These are phyloP conservation scores for Leishmania aethiopica DNA, from an alignment of 208 protist genomes.

Conservation along the genomic window DNA sequence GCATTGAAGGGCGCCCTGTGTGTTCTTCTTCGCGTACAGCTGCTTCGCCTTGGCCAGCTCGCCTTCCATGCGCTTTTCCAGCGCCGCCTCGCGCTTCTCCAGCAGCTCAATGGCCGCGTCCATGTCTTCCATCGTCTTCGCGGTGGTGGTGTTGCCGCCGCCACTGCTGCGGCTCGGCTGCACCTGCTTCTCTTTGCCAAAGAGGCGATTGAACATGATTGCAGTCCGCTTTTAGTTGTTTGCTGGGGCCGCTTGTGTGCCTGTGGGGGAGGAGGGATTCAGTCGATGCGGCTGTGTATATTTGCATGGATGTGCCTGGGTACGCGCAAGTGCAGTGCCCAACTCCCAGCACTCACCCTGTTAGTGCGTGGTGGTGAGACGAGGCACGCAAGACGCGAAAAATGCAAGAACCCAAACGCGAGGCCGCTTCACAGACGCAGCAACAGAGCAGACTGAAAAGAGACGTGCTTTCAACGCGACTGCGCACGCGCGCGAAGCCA, in stretches of 20 bases:
- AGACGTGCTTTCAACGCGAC: neutral
- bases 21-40: conserved; percentile 88
- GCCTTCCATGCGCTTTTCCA: conserved; percentile 89
- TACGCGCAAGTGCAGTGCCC: neutral
- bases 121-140: conserved; percentile 72
- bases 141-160: conserved; percentile 23
- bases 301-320: neutral
- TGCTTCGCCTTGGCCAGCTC: conserved; percentile 85
- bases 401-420: neutral
- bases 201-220: conserved; percentile 77
- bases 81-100: conserved; percentile 81
- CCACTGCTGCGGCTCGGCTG: conserved; percentile 30
- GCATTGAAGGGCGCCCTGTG: conserved; percentile 77
- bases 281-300: neutral
- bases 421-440: neutral
- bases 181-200: conserved; percentile 72
- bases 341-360: neutral
- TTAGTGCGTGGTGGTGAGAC: neutral
- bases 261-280: neutral
- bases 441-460: neutral
- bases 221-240: conserved; percentile 6
- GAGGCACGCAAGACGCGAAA: neutral
- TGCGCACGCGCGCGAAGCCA: neutral
- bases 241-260: neutral
- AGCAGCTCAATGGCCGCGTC: conserved; percentile 78